These are phyloP conservation scores for Phytopythium chamaehyphon DNA, from an alignment of 352 stramenopile genomes.

Conservation along the genomic window DNA sequence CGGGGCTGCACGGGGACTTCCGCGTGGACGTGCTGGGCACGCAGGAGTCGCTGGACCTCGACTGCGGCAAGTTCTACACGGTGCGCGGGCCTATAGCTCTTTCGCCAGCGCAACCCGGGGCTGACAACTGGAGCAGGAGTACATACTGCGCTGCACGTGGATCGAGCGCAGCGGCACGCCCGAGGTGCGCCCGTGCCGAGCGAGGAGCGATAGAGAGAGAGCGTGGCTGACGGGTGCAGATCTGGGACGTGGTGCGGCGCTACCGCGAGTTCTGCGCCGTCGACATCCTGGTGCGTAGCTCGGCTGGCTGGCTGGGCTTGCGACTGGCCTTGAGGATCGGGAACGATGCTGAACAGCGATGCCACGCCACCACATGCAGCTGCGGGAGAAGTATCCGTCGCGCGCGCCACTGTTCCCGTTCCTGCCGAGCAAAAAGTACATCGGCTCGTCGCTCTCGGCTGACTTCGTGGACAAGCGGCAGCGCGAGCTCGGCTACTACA, in stretches of 20 bases:
- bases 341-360: too few species aligned
- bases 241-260: slow-evolving; percentile 77
- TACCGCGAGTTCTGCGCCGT: slow-evolving; percentile 86
- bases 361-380: slow-evolving; percentile 24
- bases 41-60: slow-evolving; percentile 79
- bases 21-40: slow-evolving; percentile 71
- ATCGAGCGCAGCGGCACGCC: slow-evolving; percentile 40
- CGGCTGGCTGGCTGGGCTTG: too few species aligned
- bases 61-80: slow-evolving; percentile 86
- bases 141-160: slow-evolving; percentile 79
- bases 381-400: slow-evolving; percentile 83
- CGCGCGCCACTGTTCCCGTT: slow-evolving; percentile 66
- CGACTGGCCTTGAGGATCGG: too few species aligned
- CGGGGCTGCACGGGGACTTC: slow-evolving; percentile 47
- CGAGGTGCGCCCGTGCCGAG: slow-evolving; percentile 21
- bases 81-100: slow-evolving; percentile 16
- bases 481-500: slow-evolving; percentile 83
- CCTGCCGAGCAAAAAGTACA: slow-evolving; percentile 85
- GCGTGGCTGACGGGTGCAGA: slow-evolving; percentile 31
- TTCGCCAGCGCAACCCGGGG: too few species aligned
- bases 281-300: slow-evolving; percentile 76
- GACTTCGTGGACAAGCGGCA: slow-evolving; percentile 88
- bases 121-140: slow-evolving; percentile 42
- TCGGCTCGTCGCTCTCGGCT: slow-evolving; percentile 76
- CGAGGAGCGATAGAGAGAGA: too few species aligned